A percentile compares a stretch with the other conserved stretches of the same genome.
Evolutionary conservation across 306 rosid species (phyloP).

Genomic region (Sindora glabra): DNA sequence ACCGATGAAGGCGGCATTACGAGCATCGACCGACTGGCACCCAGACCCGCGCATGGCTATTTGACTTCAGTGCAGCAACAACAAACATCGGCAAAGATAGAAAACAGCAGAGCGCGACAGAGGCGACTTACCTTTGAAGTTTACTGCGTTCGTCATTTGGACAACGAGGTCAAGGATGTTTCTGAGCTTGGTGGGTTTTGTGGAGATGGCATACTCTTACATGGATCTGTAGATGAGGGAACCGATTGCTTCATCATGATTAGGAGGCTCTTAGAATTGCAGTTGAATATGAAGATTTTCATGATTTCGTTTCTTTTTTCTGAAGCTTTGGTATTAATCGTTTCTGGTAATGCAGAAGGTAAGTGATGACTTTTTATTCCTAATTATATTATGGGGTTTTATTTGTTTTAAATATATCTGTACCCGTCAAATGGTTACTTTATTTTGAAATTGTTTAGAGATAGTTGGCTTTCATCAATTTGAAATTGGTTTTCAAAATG

Average conservation of each 20-base stretch:
- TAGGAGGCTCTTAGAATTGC: constrained; percentile 18
- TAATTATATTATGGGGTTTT: background rate
- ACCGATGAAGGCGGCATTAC: too few species aligned
- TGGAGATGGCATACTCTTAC: constrained; percentile 20
- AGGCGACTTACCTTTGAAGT: background rate
- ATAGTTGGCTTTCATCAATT: background rate
- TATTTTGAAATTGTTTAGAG: background rate
- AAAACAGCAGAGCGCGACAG: too few species aligned
- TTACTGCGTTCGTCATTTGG: constrained; percentile 5
- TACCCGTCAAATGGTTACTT: background rate
- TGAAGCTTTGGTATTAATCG: constrained; percentile 36
- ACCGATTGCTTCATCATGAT: constrained; percentile 15
- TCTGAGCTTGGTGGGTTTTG: constrained; percentile 6
- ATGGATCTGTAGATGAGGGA: constrained; percentile 6
- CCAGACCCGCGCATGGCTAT: too few species aligned
- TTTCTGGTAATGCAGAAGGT: constrained; percentile 70
- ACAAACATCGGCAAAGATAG: too few species aligned
- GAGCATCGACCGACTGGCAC: too few species aligned
- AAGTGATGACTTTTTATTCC: constrained; percentile 21
- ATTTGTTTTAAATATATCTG: constrained; percentile 7
- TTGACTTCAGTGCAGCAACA: too few species aligned
- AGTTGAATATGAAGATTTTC: constrained; percentile 9
- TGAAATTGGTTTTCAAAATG: background rate
- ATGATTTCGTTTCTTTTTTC: constrained; percentile 38
- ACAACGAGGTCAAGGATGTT: constrained; percentile 27